phyloP scores from a whole-genome alignment of 768 basidiomycete genomes.

The Rhizopogon vinicolor region DNA sequence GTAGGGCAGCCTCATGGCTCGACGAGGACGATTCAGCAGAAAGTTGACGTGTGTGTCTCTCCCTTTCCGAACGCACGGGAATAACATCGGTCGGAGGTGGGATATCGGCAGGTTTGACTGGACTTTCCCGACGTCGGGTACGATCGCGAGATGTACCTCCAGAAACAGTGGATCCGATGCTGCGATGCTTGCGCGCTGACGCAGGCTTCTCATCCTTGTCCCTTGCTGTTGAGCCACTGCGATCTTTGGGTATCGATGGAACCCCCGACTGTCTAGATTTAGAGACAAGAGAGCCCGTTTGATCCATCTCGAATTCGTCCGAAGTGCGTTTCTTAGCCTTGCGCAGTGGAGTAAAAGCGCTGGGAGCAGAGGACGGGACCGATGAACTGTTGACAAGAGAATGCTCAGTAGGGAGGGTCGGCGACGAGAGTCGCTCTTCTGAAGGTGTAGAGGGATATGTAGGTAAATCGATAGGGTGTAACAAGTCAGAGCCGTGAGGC shows the following conservation, averaged over 20 bases:
- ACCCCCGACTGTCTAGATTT: slow-evolving; percentile 48
- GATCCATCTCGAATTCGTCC: slow-evolving; percentile 79
- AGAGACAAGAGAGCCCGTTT: slow-evolving; percentile 54
- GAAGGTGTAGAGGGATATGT: slow-evolving; percentile 24
- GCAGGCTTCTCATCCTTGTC: slow-evolving; percentile 51
- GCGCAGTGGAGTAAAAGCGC: slow-evolving; percentile 53
- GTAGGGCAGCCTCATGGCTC: slow-evolving; percentile 43
- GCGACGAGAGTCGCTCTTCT: slow-evolving; percentile 19
- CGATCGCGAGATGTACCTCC: slow-evolving; percentile 34
- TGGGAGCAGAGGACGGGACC: slow-evolving; percentile 51
- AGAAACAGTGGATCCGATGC: slow-evolving; percentile 54
- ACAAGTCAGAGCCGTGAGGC: slow-evolving; percentile 24
- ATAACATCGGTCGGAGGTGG: slow-evolving; percentile 12
- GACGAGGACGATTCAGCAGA: slow-evolving; percentile 69
- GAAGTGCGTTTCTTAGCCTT: slow-evolving; percentile 73
- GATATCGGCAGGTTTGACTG: slow-evolving; percentile 25
- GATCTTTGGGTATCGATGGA: slow-evolving; percentile 25
- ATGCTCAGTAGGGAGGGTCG: slow-evolving; percentile 28
- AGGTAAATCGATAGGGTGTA: slow-evolving; percentile 28
- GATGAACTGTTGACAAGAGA: slow-evolving; percentile 23
- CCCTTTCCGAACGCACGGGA: slow-evolving; percentile 23
- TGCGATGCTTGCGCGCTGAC: slow-evolving; percentile 62
- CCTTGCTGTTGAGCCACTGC: slow-evolving; percentile 23
- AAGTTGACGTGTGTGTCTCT: slow-evolving; percentile 56
- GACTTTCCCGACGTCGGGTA: slow-evolving; percentile 49